A percentile compares a stretch with the other conserved stretches of the same genome.
Evolutionary conservation across 2,329 filamentous ascomycete genomes (phyloP).

Genomic region (Aspergillus tanneri): DNA sequence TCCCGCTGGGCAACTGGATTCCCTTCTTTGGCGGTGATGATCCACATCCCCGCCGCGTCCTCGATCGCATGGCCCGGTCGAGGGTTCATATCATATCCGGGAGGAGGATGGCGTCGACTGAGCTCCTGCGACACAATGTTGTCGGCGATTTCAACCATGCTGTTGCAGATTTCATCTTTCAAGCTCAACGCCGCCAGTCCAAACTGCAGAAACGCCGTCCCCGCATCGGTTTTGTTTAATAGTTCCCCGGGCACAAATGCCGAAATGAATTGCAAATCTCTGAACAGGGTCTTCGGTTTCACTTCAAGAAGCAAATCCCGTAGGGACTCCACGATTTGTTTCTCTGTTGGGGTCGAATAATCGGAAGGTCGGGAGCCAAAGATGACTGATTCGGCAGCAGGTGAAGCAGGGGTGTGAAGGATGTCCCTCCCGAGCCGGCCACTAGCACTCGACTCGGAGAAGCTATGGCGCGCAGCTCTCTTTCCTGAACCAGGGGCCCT

Average conservation of each 20-base stretch:
- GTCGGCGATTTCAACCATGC: constrained; percentile 75
- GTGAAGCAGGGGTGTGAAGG: constrained; percentile 24
- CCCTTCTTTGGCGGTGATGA: constrained; percentile 91
- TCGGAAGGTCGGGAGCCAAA: constrained; percentile 42
- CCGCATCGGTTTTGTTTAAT: constrained; percentile 58
- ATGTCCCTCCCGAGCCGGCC: constrained; percentile 17
- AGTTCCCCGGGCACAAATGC: constrained; percentile 59
- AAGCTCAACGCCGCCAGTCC: constrained; percentile 83
- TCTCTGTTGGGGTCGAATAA: constrained; percentile 58
- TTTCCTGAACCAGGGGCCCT: constrained; percentile 10
- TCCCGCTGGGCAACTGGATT: constrained; percentile 86
- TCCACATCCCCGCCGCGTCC: constrained; percentile 85
- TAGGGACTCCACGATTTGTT: constrained; percentile 63
- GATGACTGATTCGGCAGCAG: constrained; percentile 30
- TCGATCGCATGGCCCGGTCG: constrained; percentile 46
- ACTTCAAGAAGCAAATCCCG: constrained; percentile 67
- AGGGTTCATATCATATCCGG: constrained; percentile 30
- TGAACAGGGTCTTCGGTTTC: constrained; percentile 76
- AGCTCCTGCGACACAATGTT: constrained; percentile 62
- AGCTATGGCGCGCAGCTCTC: constrained; percentile 32
- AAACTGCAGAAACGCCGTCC: constrained; percentile 86
- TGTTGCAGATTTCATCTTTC: constrained; percentile 82
- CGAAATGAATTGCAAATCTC: constrained; percentile 72
- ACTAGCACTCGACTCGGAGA: constrained; percentile 27
- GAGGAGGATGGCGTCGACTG: constrained; percentile 36